Evolutionary conservation across 345 rosid genomes (phyloP), one percentile per base, ranked within the genome.

Genomic region (Salix udensis): DNA sequence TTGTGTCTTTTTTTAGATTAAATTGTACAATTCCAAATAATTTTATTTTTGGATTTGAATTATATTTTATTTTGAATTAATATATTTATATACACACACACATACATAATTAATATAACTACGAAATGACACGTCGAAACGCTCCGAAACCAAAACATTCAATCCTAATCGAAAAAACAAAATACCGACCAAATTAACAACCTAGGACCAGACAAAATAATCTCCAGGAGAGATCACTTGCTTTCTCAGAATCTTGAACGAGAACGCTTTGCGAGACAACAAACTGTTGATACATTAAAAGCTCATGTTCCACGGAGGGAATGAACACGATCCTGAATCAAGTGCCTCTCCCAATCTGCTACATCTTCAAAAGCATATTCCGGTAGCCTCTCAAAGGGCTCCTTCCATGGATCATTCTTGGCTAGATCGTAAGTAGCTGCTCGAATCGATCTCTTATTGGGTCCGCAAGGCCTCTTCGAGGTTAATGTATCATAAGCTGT

Each of bases 321-420:
- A 42, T 79, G 84, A 7, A 94, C 86, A 30, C 85, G 88, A 37
- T 91, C 94, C 74, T 87, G 90, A 84, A 94, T 92, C 84, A 88
- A 70, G 42, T 86, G 86, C 89, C 98, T 94, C 81, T 94, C 97
- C 97, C 97, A 90, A n/a, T 89, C 94, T 70, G 95, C 93, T 60
- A 92, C 40, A 39, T 84, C 91, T 82, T 86, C 94, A 26, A 94
- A 94, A 21, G 97, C 95, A 70, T 85, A 53, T 73, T 89, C 98
- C 8, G 97, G 90, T 66, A 94, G 94, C 82, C 53, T 90, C 82
- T 91, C 94, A 74, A 94, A 88, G 2, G 91, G 89, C 77, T 90
- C 94, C 84, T 92, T 94, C 94, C 92, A 80, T 0, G 84, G 86
- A 84, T 90, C 97, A 48, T 92, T 88, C 82, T 88, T 94, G 15